phyloP scores from a whole-genome alignment of 139 green algal genomes.

The Asterochloris erici region DNA sequence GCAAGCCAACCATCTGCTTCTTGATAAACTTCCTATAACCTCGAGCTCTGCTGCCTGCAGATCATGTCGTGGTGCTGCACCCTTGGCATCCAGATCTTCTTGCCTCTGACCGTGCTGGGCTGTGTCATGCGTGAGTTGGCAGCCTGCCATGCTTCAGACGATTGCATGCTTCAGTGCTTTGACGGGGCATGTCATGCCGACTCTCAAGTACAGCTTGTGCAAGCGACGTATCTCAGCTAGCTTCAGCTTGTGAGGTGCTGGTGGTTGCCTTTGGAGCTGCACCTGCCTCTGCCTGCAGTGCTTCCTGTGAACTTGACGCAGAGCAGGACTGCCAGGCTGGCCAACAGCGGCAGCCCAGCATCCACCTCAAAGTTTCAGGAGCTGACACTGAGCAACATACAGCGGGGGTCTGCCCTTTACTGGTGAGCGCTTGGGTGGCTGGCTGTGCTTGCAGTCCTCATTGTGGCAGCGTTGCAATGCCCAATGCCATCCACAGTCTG shows the following conservation, averaged over 20 bases:
- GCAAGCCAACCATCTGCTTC: background rate
- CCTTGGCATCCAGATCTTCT: constrained; percentile 36
- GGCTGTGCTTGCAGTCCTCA: too few species aligned
- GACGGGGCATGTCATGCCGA: background rate
- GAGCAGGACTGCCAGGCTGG: background rate
- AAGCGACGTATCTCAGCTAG: background rate
- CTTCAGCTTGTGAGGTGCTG: background rate
- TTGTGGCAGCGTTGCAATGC: background rate
- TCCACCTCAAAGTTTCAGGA: constrained; percentile 10
- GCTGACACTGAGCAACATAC: constrained; percentile 18
- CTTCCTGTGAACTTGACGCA: constrained; percentile 22
- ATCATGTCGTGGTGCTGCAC: constrained; percentile 23
- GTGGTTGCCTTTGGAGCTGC: background rate
- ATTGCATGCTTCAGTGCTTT: background rate
- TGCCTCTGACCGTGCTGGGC: constrained; percentile 37
- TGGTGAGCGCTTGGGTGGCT: constrained; percentile 12
- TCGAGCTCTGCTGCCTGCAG: background rate
- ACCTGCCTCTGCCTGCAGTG: constrained; percentile 15
- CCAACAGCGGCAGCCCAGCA: background rate
- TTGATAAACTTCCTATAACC: background rate
- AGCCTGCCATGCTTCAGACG: background rate
- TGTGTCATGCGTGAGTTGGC: constrained; percentile 12
- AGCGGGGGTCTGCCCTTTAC: constrained; percentile 11
- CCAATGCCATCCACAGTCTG: background rate
- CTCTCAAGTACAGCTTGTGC: background rate